Evolutionary conservation across 306 rosid species (phyloP), one percentile per base, ranked within the genome.

Genomic region (Cucurbita maxima): DNA sequence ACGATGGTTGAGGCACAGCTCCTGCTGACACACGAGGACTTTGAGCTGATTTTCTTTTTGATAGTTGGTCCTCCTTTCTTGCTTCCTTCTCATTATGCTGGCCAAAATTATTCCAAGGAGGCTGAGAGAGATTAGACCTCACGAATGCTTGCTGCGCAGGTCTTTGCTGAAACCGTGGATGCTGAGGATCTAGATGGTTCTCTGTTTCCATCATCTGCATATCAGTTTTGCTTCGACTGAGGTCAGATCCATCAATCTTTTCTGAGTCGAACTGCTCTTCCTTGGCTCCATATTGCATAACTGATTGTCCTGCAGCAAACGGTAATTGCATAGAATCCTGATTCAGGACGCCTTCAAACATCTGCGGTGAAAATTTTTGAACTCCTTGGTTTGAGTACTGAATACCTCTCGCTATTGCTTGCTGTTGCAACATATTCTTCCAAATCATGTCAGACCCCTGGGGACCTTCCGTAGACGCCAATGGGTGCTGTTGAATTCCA

Each of bases 1-100:
- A 73, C 8, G 96, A 95, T 15, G 97, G 90, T 73, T 91, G 97
- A 78, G 86, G 72, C 85, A 88, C 59, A 80, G 90, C 74, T 57
- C 87, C 99, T 12, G 81, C n/a, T 48, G 99, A 87, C 77, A 95
- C 61, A 57, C 93, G 87, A 58, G 99, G 99, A 81, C 99, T 95
- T 73, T 89, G 97, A 54, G 75, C 88, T 44, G 87, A 37, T 83
- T 87, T 95, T 79, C 96, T 85, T 79, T 85, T 91, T 80, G 79
- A 91, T 72, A 80, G 55, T 71, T 80, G 97, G 30, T 91, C 97
- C 79, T 94, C 99, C 81, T 89, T 95, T 82, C 84, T 88, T 40
- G 80, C 78, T 74, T 91, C 99, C 76, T 84, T 94, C 81, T 89
- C 99, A 40, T 84, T 76, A 79, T 80, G 88, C 82, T 83, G 95